Evolutionary conservation across 345 rosid genomes (phyloP), one percentile per base, ranked within the genome.

Genomic region (Turritis glabra): DNA sequence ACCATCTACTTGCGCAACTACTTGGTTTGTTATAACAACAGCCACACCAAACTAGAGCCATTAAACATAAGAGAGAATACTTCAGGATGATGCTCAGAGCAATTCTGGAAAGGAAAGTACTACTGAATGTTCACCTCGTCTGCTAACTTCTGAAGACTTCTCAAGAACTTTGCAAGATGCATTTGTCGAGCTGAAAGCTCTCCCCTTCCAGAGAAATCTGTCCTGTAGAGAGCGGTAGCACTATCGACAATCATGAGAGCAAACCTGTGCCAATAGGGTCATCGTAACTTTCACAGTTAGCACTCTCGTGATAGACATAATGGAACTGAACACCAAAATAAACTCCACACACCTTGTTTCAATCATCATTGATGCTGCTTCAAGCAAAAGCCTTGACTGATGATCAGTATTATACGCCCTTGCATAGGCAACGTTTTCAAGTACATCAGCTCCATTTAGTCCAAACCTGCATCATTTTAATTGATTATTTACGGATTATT

Each of bases 281-380:
- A 69, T 52, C 22, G 9, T 25, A 65, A 48, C 63, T 72, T 59
- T 18, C 19, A 32, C 1, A 7, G 12, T 65, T 48, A 56, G 67
- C 29, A 55, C 55, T 77, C 72, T 71, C 22, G 13, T 37, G 19
- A 56, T 27, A 63, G 9, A 26, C 56, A 4, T 25, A 26, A 40
- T 17, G 30, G 21, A 64, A 3, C 23, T n/a, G 30, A 57, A 4
- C n/a, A 71, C 62, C 22, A 13, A 37, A 55, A 17, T 7, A 21
- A 29, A 57, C 61, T 67, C 57, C 44, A 47, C 19, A 23, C 40
- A 89, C 97, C 97, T 84, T 70, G 97, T 92, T 77, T 95, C 99
- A 71, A 95, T 90, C 99, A 95, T 95, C 97, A 95, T 95, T 53
- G 99, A 95, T 75, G 99, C 99, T 71, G 97, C 97, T 85, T 95